These are phyloP conservation scores for Eremochloa ophiuroides DNA, from an alignment of 176 grass and related monocot genomes.

Conservation along the genomic window DNA sequence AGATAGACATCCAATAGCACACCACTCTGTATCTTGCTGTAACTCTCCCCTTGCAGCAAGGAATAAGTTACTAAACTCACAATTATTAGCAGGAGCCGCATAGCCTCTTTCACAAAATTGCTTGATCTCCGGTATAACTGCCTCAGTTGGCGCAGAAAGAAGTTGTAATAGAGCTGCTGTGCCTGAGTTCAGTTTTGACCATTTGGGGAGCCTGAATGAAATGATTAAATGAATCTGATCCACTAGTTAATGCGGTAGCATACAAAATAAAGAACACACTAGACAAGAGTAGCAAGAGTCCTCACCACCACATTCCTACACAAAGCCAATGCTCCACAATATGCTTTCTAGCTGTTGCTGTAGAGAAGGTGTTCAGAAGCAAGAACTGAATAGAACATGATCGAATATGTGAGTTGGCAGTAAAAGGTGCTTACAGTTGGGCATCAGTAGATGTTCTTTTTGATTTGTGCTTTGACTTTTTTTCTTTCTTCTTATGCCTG, in stretches of 20 bases:
- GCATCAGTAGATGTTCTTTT: constrained; percentile 58
- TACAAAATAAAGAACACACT: not conserved
- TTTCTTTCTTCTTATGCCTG: constrained; percentile 77
- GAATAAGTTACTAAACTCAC: not conserved
- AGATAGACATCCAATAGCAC: not conserved
- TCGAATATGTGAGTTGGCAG: not conserved
- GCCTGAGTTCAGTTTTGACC: not conserved
- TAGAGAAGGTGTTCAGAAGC: constrained; percentile 8
- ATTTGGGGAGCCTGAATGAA: not conserved
- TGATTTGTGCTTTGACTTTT: constrained; percentile 76
- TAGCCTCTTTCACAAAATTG: constrained; percentile 8
- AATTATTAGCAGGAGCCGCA: not conserved
- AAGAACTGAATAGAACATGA: not conserved
- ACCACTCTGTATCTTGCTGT: not conserved
- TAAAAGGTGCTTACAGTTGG: constrained; percentile 29
- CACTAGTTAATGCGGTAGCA: not conserved
- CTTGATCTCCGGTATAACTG: not conserved
- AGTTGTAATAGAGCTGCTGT: not conserved
- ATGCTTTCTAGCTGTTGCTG: constrained; percentile 22
- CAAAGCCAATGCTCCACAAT: not conserved
- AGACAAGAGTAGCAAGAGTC: not conserved
- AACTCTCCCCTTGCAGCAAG: not conserved
- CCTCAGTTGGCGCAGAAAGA: not conserved
- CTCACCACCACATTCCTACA: constrained; percentile 13
- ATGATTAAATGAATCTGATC: not conserved